Evolutionary conservation across 495 filamentous ascomycete genomes (phyloP), one percentile per base, ranked within the genome.

Genomic region (Parmelia sp.): DNA sequence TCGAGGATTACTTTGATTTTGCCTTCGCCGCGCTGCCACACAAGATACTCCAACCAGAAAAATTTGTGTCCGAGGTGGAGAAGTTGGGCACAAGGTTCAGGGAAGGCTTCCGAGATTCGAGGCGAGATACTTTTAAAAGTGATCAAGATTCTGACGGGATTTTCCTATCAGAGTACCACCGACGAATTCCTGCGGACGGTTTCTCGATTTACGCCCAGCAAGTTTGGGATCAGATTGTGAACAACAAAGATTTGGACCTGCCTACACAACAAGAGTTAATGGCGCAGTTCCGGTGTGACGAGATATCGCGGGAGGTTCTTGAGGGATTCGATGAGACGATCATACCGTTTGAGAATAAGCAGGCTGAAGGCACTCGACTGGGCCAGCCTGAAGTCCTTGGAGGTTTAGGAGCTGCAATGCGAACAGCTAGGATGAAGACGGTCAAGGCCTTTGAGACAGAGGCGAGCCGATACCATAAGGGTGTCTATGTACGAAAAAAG

Each of bases 1-100:
- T 97, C 61, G 89, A 91, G 61, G 93, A 98, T 68, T 97, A 97
- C 75, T 98, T 98, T 71, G 94, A 98, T 76, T 97, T 97, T 74
- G 91, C 92, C 67, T 98, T 98, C 71, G 90, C 91, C 58, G 90
- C 94, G 11, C 82, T 98, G 27, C 95, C 94, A 25, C 94, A 98
- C 77, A 98, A 98, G 79, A 89, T 96, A 49, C 84, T 97, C 62
- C 92, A 97, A 71, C 91, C 92, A 11, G 91, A 96, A n/a, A 88
- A 90, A 72, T 98, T 98, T 71, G 79, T 89, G 29, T 73, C 82
- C 23, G 93, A 96, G 70, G 86, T 91, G 7, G 83, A 86, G 68
- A 90, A 87, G 69, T 82, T 98, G 15, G 86, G 90, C 23, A 82
- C 83, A 33, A 84, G 94, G 35, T 98, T 98, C 75, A 81, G 88